These are phyloP conservation scores for Blepharisma japonicum DNA, from an alignment of 73 alveolate genomes.

Conservation along the genomic window DNA sequence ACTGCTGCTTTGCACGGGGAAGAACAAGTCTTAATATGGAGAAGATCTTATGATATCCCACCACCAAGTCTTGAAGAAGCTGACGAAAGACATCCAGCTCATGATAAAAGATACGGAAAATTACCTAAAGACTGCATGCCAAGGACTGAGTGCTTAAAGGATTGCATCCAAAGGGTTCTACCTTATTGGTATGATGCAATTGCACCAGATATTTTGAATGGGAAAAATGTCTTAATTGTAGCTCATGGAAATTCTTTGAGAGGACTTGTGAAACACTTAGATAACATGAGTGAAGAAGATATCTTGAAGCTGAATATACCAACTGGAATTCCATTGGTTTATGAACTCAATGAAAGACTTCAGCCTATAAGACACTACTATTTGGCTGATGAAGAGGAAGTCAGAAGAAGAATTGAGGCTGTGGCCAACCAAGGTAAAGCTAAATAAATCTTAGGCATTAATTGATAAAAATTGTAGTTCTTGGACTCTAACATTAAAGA, in stretches of 20 bases:
- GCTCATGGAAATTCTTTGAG: constrained; percentile 98
- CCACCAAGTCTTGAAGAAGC: constrained; percentile 87
- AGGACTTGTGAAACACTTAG: constrained; percentile 88
- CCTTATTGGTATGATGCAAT: constrained; percentile 92
- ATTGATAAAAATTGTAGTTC: too few species aligned
- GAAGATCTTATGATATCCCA: constrained; percentile 88
- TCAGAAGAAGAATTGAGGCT: constrained; percentile 58
- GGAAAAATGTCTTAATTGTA: constrained; percentile 90
- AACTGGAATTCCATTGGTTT: constrained; percentile 91
- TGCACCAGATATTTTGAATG: constrained; percentile 75
- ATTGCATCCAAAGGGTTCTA: constrained; percentile 86
- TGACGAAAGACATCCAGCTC: constrained; percentile 72
- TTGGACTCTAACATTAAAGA: too few species aligned
- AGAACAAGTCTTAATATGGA: constrained; percentile 25
- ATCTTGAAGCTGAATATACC: constrained; percentile 71
- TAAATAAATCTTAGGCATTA: too few species aligned
- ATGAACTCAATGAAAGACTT: constrained; percentile 88
- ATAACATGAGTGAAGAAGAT: constrained; percentile 73
- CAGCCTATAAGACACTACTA: constrained; percentile 77
- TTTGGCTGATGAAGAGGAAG: constrained; percentile 44
- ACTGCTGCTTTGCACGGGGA: constrained; percentile 89
- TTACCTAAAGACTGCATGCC: constrained; percentile 90
- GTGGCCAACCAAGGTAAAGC: too few species aligned
- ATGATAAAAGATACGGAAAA: constrained; percentile 61
- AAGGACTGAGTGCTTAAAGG: constrained; percentile 89